Evolutionary conservation across 129 eudicot genomes (phyloP), one percentile per base, ranked within the genome.

Genomic region (Artemisia argyi): DNA sequence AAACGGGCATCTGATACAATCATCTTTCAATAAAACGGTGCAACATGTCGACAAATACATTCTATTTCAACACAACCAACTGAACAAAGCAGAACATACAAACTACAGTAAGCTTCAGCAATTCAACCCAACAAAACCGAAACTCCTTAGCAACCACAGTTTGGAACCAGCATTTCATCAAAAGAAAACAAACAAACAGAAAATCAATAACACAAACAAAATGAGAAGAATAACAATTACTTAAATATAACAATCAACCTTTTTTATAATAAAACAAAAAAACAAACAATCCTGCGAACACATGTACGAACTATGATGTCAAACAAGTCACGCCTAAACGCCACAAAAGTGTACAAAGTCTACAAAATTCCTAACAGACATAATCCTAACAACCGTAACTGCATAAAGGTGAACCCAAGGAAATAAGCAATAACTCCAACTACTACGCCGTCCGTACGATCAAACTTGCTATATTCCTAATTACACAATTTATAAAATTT

Each of bases 111-210:
- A 76, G 80, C 85, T 68, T 81, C 86, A 76, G 70, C 72, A 67
- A 49, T 70, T 72, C 81, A 81, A 72, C 69, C 81, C 75, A 65
- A 61, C 44, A 65, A 49, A 76, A 72, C 74, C 73, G 48, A 84
- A 65, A 78, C 44, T 63, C 72, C 64, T 77, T 78, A 35, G 82
- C 82, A 71, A 74, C 64, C 84, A 87, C 70, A 82, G 57, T 62
- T 69, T 83, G 68, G 68, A 74, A 78, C 75, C 85, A 76, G 77
- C 82, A 75, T 77, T 69, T 72, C 89, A 54, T 39, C 68, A 73
- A 74, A 73, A 61, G 55, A 73, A 39, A 73, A 48, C 72, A 74
- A 77, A 81, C 74, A 78, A 84, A 77, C 46, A 81, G n/a, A 60
- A 15, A 60, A 79, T 84, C 53, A 87, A 72, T 77, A 76, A 58